Conservation (phyloP, 2,329 filamentous ascomycete species). For the Raffaelea deltoideospora region DNA sequence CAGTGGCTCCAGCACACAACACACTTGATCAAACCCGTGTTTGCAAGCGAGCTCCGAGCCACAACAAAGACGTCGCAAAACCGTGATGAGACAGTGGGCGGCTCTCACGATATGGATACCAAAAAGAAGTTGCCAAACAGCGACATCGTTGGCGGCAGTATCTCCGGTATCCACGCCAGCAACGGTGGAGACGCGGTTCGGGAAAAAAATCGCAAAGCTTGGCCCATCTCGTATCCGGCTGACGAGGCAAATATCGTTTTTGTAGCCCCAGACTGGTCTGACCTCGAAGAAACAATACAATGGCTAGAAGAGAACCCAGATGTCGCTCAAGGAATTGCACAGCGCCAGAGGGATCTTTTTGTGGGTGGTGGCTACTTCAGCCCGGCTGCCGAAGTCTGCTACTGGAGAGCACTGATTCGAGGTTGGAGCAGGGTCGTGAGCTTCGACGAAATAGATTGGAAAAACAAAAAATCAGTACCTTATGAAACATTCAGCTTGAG, state of each 20-base stretch:
- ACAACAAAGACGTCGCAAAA: slow-evolving; percentile 3
- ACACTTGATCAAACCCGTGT: slow-evolving; percentile 29
- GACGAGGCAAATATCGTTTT: slow-evolving; percentile 33
- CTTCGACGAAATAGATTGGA: slow-evolving; percentile 19
- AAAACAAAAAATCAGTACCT: slow-evolving; percentile 17
- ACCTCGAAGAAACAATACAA: slow-evolving; percentile 27
- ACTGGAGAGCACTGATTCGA: slow-evolving; percentile 33
- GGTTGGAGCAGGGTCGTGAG: slow-evolving; percentile 29
- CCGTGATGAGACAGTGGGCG: background rate
- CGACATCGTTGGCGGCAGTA: too few relatives aligned
- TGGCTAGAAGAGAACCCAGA: slow-evolving; percentile 29
- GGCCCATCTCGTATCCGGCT: slow-evolving; percentile 20
- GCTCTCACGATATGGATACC: background rate
- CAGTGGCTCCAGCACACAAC: slow-evolving; percentile 34
- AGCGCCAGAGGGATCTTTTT: slow-evolving; percentile 28
- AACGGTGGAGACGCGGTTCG: slow-evolving; percentile 8
- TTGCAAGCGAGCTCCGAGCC: slow-evolving; percentile 17
- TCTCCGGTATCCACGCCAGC: too few relatives aligned
- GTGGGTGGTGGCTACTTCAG: slow-evolving; percentile 28
- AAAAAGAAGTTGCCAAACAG: too few relatives aligned
- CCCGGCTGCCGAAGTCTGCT: slow-evolving; percentile 35
- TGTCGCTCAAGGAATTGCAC: slow-evolving; percentile 30
- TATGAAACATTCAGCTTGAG: slow-evolving; percentile 25
- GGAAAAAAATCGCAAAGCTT: slow-evolving; percentile 16
- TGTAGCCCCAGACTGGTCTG: slow-evolving; percentile 33